Conservation (phyloP, 352 stramenopile species). For the Globisporangium irregulare region DNA sequence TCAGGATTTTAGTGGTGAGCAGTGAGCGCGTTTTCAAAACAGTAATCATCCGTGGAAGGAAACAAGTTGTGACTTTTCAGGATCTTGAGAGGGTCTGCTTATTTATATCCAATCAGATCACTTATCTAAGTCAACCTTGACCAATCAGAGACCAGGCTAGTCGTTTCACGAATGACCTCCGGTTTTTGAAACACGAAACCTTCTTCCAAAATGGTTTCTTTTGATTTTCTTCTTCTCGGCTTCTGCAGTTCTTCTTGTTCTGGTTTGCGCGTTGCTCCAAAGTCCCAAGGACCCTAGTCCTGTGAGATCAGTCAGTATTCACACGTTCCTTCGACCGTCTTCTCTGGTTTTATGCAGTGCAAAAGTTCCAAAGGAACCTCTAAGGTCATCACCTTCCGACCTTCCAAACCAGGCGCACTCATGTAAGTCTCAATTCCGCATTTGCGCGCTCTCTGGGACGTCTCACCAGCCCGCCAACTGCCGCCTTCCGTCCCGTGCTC, state of each 20-base stretch:
- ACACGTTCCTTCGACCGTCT: not conserved
- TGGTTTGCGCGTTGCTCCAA: not conserved
- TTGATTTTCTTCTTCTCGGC: not conserved
- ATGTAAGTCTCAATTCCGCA: conserved; percentile 3
- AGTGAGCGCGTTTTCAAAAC: not conserved
- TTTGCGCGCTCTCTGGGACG: not conserved
- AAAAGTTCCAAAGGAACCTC: not conserved
- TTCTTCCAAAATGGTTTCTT: not conserved
- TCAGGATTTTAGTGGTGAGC: not conserved
- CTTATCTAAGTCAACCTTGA: not conserved
- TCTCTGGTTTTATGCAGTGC: not conserved
- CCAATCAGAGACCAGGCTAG: conserved; percentile 3
- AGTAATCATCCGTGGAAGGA: not conserved
- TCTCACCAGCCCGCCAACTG: not conserved
- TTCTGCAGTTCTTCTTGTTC: not conserved
- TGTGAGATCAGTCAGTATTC: too few relatives aligned
- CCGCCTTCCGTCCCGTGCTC: not conserved
- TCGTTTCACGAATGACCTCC: not conserved
- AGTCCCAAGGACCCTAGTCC: not conserved
- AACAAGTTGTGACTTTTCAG: not conserved
- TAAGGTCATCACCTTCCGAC: not conserved
- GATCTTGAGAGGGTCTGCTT: not conserved
- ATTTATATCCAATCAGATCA: not conserved
- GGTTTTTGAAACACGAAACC: not conserved
- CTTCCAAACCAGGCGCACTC: not conserved